Evolutionary conservation across 2,329 filamentous ascomycete genomes (phyloP), one percentile per base, ranked within the genome.

Genomic region (Sclerotiophoma versabilis): DNA sequence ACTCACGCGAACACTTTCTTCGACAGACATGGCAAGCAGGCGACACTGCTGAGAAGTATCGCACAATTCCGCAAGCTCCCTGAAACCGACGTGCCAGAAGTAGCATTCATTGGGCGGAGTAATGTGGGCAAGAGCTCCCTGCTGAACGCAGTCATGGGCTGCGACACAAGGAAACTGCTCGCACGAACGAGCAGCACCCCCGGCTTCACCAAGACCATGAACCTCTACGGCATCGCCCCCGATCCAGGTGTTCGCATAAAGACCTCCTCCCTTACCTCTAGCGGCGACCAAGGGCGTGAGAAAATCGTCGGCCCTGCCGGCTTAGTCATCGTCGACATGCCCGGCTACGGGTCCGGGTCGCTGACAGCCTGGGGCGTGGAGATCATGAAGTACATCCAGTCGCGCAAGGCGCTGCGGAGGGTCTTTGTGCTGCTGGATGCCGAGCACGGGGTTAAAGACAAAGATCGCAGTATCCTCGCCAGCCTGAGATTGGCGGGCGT

Each of bases 121-220:
- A 91, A 91, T 65, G 87, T 89, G 5, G 88, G 88, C 47, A 91
- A 91, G 74, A 86, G 82, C 48, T 84, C 81, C 2, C 68, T 91
- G 4, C 77, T 91, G 22, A 91, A 91, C 68, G 83, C 84, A 2
- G 74, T 91, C 8, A 61, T 70, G 29, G 64, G 63, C n/a, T 63
- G 63, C 5, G 59, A 71, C 80, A 88, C 70, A 68, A 77, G 50
- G 64, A 79, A 66, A 42, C 70, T 58, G 1, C 50, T 73, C 2
- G 71, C 72, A n/a, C 64, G 67, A 19, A 85, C 85, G 0, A 84
- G 81, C 4, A 81, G 80, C 2, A 84, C 83, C 15, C 84, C 85
- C 0, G 87, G 87, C 0, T 78, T 83, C 38, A 90, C 87, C 5
- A 79, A 79, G 56, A 82, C 83, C 15, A 87, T 90, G 84, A 88